phyloP scores from a whole-genome alignment of 441 rosid species.

The Syzygium syzygioides region DNA sequence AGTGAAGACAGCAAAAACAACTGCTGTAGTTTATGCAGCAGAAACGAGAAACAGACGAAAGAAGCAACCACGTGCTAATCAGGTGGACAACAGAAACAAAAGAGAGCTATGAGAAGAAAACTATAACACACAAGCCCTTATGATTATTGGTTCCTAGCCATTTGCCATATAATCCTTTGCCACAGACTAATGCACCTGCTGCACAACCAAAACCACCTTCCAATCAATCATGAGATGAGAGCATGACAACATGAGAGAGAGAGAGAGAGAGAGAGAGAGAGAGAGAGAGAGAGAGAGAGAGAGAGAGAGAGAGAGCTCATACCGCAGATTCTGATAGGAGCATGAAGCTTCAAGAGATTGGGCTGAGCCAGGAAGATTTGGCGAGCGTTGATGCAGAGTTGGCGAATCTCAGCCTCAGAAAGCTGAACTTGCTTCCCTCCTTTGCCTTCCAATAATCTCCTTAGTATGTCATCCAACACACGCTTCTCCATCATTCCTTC shows the following conservation, averaged over 20 bases:
- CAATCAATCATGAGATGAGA: background rate
- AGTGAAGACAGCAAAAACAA: background rate
- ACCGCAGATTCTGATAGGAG: conserved; percentile 94
- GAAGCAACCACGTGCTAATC: background rate
- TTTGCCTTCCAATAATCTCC: conserved; percentile 87
- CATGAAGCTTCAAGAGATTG: conserved; percentile 66
- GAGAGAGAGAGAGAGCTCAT: conserved; percentile 12
- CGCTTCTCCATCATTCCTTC: conserved; percentile 86
- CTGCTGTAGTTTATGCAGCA: background rate
- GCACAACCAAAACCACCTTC: background rate
- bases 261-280: background rate
- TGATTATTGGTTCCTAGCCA: background rate
- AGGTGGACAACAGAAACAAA: background rate
- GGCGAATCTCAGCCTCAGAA: conserved; percentile 96
- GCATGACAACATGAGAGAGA: background rate
- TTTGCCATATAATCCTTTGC: background rate
- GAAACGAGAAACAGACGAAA: background rate
- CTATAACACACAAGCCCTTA: background rate
- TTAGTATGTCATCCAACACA: conserved; percentile 87
- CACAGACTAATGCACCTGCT: background rate
- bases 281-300: background rate
- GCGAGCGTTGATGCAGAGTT: conserved; percentile 89
- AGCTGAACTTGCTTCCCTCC: conserved; percentile 93
- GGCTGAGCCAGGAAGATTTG: conserved; percentile 94
- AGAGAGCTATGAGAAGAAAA: background rate